phyloP scores from a whole-genome alignment of 73 alveolate genomes.

The Paramecium primaurelia region DNA sequence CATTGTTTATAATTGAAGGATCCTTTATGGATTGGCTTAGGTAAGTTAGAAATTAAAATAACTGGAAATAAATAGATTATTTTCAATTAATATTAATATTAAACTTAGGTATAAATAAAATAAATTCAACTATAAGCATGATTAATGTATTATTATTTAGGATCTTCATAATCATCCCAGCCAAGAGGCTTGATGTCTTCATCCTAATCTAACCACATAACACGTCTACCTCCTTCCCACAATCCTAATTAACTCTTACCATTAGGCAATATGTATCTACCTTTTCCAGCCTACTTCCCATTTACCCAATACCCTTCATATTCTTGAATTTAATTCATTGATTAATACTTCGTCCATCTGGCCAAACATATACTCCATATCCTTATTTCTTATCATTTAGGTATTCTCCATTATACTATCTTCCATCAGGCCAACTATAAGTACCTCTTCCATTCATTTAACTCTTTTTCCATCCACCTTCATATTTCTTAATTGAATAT shows the following conservation, averaged over 20 bases:
- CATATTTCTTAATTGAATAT: not conserved
- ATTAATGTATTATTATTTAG: not conserved
- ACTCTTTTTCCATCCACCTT: constrained; percentile 45
- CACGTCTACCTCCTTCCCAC: not conserved
- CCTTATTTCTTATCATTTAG: constrained; percentile 49
- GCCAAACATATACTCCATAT: constrained; percentile 49
- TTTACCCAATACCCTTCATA: not conserved
- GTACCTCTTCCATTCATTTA: constrained; percentile 65
- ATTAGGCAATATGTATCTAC: not conserved
- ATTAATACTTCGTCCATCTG: constrained; percentile 38
- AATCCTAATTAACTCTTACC: not conserved
- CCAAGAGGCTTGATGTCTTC: not conserved
- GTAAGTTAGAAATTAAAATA: no score
- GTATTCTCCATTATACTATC: constrained; percentile 56
- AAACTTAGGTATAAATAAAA: not conserved
- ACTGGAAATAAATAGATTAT: no score
- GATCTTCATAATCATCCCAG: not conserved
- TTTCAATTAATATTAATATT: no score
- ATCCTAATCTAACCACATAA: not conserved
- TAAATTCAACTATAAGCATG: not conserved
- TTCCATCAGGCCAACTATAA: constrained; percentile 66
- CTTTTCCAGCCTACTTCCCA: not conserved
- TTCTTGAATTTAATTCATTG: not conserved
- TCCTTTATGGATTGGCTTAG: no score
- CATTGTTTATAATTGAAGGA: no score